Conservation (phyloP, 345 rosid species). For the Euphorbia lathyris region DNA sequence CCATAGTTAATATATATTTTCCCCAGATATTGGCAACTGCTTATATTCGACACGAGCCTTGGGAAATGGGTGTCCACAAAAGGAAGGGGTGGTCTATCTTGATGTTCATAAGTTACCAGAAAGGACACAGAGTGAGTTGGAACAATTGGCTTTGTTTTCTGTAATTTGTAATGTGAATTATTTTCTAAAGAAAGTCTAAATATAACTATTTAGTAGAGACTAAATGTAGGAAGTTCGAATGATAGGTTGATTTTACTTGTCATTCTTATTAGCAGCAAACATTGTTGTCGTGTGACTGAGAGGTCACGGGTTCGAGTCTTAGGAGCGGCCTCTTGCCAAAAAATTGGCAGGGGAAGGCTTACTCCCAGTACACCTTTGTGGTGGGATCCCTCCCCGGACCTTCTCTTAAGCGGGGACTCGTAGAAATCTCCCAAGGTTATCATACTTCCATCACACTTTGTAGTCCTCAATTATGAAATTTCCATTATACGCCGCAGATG, state of each 20-base stretch:
- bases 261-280: not conserved
- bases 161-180: not conserved
- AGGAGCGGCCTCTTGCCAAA: too few species aligned
- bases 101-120: conserved; percentile 95
- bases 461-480: not conserved
- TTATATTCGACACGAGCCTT: conserved; percentile 75
- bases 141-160: not conserved
- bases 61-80: conserved; percentile 99
- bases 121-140: conserved; percentile 69
- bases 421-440: not conserved
- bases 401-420: too few species aligned
- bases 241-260: not conserved
- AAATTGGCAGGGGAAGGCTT: too few species aligned
- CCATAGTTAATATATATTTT: conserved; percentile 12
- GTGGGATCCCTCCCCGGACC: too few species aligned
- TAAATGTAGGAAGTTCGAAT: not conserved
- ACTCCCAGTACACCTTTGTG: too few species aligned
- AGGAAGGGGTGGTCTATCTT: conserved; percentile 90
- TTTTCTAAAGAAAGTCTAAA: not conserved
- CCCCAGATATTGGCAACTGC: conserved; percentile 82
- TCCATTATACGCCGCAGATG: not conserved
- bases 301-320: too few species aligned
- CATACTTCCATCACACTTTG: not conserved
- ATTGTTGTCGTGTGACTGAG: too few species aligned
- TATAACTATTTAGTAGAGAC: not conserved